Base-by-base conservation (phyloP, 495 filamentous ascomycete species). In the Penicillium riverlandense region DNA sequence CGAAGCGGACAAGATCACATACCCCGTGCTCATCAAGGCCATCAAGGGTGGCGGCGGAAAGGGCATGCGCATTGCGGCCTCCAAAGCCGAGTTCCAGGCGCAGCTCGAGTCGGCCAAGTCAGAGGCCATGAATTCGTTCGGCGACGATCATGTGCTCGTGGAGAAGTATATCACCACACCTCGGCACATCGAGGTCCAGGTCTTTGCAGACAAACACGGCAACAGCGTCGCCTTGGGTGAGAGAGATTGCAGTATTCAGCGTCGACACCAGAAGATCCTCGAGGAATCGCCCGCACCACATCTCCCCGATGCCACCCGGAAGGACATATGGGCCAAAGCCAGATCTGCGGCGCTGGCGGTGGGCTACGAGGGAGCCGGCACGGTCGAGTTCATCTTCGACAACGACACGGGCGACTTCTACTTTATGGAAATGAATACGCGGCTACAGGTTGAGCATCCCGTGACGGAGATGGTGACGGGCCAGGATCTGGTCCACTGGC, bases 381-480 rank as follows among this genome's bases (percentile, higher is more conserved):
- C 92, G 0, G 92, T 99, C 6, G 92, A 99, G 60, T 98, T 96
- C 62, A 99, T 99, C 46, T 90, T 99, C 44, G 94, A 99, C 70
- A 94, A 92, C 54, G 94, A 96, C 47, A 84, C 83, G 0, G 86
- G 85, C 7, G 76, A 90, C 36, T 97, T 97, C 65, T 99, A 88
- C 71, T 99, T 99, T 66, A 97, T 98, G 92, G 92, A 98, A 66
- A 97, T 97, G 92, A 98, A 98, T 67, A 96, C 92, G 0, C 77
- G 92, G 40, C 74, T 98, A 8, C 92, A 98, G 60, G 92, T 98
- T 15, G 92, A 98, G 64, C 92, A 99, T 53, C 94, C 92, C 8
- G 92, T 97, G 14, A 97, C 88, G 3, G 92, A 99, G 66, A 92
- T 90, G 83, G 85, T 97, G 29, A 96, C 90, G 11, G 91, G 90